Evolutionary conservation across 2,329 filamentous ascomycete species (phyloP), one percentile per base, ranked within the genome.

Genomic region (Epichloe baconii): DNA sequence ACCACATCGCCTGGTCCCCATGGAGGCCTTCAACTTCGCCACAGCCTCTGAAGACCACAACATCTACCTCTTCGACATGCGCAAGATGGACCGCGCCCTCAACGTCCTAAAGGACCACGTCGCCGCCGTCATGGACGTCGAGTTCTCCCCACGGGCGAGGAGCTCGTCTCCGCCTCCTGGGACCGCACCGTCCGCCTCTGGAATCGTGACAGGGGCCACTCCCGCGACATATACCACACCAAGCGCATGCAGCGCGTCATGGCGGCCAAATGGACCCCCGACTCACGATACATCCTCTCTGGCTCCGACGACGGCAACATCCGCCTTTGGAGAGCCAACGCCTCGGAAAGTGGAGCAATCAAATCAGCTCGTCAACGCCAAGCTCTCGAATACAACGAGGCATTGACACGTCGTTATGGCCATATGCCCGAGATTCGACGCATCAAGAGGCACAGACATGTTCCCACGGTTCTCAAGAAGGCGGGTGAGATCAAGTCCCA

Each of bases 181-280:
- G 55, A 88, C 78, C 82, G 89, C 55, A 95, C 88, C 4, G 76
- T 98, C 49, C 82, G 93, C 48, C 72, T 97, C 47, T 97, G 89
- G 86, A 81, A 81, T 64, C 79, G 86, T 52, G 79, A 83, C 57
- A 74, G 83, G 55, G 91, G 91, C 23, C 88, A 93, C 68, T 90
- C 86, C 14, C 79, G 90, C 59, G 93, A 98, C 63, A 82, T 96
- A 47, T 98, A 97, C 70, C 90, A 97, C 72, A 97, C 93, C 17
- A 95, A 96, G 71, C 83, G 93, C 56, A 96, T 96, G 91, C 91
- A 97, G 72, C 80, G 91, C 59, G 89, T 96, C 51, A 94, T 94
- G 71, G 83, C 85, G 10, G 82, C 82, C 46, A 80, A 79, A 55
- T 97, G 86, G 77, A 93, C 89, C 0, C 86, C 89, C 5, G 93